phyloP scores from a whole-genome alignment of 768 basidiomycete species.

The Tricholoma sp. region DNA sequence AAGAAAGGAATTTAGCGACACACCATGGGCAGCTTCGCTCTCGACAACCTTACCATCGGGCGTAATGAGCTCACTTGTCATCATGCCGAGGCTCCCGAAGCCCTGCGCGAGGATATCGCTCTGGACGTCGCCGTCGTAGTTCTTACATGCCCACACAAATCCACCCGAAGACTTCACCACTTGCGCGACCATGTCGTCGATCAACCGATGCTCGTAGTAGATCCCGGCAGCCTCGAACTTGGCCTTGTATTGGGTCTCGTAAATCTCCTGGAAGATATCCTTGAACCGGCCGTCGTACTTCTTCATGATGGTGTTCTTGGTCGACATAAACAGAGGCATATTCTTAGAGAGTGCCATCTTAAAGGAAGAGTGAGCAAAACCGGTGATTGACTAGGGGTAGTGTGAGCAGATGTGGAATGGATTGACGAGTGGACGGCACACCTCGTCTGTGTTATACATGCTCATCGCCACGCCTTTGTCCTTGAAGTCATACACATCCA shows the following conservation, averaged over 20 bases:
- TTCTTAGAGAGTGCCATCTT: constrained; percentile 89
- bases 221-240: constrained; percentile 67
- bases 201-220: constrained; percentile 95
- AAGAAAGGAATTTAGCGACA: constrained; percentile 3
- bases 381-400: constrained; percentile 67
- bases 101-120: constrained; percentile 96
- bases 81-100: constrained; percentile 96
- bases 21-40: constrained; percentile 93
- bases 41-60: constrained; percentile 93
- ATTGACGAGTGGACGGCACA: constrained; percentile 19
- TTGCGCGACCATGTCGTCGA: constrained; percentile 98
- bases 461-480: constrained; percentile 89
- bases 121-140: constrained; percentile 85
- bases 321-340: constrained; percentile 89
- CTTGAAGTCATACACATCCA: constrained; percentile 93
- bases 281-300: constrained; percentile 99
- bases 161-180: constrained; percentile 95
- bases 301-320: constrained; percentile 97
- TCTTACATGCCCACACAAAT: constrained; percentile 73
- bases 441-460: constrained; percentile 99
- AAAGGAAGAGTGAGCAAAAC: constrained; percentile 97
- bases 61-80: constrained; percentile 94
- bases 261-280: constrained; percentile 98
- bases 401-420: neutral
- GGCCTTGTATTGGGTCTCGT: constrained; percentile 70